phyloP scores from a whole-genome alignment of 75 land plant species.

The Selaginella tamariscina region DNA sequence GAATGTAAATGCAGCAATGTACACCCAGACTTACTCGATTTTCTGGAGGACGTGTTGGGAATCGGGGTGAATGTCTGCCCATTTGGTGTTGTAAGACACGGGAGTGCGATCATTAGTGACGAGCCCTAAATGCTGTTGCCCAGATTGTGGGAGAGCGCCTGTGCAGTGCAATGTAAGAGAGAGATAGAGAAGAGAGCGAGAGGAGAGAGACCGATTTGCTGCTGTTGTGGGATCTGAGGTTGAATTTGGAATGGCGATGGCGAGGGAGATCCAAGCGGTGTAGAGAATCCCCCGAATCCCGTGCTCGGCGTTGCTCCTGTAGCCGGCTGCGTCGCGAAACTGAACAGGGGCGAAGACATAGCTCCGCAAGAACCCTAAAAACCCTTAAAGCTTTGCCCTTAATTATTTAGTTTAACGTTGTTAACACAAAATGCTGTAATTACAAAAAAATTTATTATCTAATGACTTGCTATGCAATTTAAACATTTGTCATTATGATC shows the following conservation, averaged over 20 bases:
- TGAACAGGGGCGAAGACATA: not conserved
- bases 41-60: conserved; percentile 69
- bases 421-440: too few species aligned
- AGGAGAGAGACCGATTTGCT: too few species aligned
- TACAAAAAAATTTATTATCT: too few species aligned
- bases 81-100: conserved; percentile 68
- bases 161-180: too few species aligned
- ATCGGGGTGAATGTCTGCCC: conserved; percentile 90
- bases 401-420: too few species aligned
- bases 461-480: too few species aligned
- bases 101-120: conserved; percentile 63
- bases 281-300: not conserved
- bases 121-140: conserved; percentile 32
- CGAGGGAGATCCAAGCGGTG: not conserved
- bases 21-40: conserved; percentile 46
- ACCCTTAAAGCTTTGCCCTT: too few species aligned
- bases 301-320: not conserved
- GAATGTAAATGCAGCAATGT: not conserved
- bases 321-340: not conserved
- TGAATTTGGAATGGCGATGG: not conserved
- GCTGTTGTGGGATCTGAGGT: not conserved
- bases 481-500: too few species aligned
- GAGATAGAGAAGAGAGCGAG: too few species aligned
- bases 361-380: not conserved
- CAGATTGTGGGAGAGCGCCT: conserved; percentile 42